These are phyloP conservation scores for Barbarea vulgaris DNA, from an alignment of 345 rosid genomes.

Conservation along the genomic window DNA sequence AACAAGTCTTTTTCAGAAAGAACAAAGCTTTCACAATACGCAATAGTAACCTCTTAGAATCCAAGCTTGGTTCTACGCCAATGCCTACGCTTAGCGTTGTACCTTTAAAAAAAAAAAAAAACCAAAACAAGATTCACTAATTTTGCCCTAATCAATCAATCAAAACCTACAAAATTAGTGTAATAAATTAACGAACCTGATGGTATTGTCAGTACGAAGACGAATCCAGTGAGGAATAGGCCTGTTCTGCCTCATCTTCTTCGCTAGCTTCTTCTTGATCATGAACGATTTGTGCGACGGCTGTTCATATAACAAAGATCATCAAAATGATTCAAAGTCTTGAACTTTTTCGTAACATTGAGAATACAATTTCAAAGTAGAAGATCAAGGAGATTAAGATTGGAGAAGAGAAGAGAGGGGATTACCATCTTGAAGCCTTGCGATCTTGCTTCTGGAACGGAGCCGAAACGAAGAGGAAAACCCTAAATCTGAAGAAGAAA, in stretches of 20 bases:
- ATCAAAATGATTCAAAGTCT: neutral
- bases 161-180: neutral
- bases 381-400: neutral
- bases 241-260: constrained; percentile 79
- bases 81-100: constrained; percentile 70
- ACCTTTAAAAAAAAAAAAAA: constrained; percentile 41
- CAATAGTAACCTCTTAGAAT: constrained; percentile 30
- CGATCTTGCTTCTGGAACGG: neutral
- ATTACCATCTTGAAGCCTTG: constrained; percentile 33
- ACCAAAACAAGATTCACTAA: neutral
- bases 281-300: constrained; percentile 89
- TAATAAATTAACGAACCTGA: constrained; percentile 42
- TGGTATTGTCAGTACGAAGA: constrained; percentile 67
- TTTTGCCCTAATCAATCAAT: neutral
- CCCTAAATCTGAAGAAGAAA: constrained; percentile 22
- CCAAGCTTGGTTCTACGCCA: constrained; percentile 72
- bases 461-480: constrained; percentile 11
- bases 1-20: neutral
- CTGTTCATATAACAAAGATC: constrained; percentile 36
- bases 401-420: neutral
- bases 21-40: neutral
- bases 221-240: constrained; percentile 80
- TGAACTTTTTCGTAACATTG: neutral
- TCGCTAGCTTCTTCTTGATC: constrained; percentile 67
- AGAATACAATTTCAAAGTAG: too few species aligned